Conservation (phyloP, 495 filamentous ascomycete genomes). For the Penicillium egyptiacum region DNA sequence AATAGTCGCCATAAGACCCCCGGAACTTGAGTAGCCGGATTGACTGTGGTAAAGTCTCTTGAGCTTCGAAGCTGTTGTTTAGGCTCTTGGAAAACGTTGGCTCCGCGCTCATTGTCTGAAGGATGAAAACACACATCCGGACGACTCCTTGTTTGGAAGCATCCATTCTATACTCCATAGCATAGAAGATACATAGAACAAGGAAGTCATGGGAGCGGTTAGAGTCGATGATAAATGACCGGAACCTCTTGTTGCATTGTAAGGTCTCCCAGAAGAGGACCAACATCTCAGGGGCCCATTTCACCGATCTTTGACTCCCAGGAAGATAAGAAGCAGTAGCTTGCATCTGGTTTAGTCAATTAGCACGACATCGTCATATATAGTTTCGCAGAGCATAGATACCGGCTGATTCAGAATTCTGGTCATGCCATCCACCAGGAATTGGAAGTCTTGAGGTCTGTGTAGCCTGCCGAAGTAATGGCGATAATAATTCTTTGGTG, state of each 20-base stretch:
- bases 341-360: conserved; percentile 58
- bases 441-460: conserved; percentile 95
- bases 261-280: conserved; percentile 98
- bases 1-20: conserved; percentile 90
- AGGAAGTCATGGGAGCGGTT: conserved; percentile 92
- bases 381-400: conserved; percentile 2
- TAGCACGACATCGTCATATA: neutral
- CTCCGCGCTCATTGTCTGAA: conserved; percentile 94
- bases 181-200: conserved; percentile 87
- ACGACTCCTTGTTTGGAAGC: conserved; percentile 88
- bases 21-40: conserved; percentile 81
- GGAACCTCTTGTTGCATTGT: conserved; percentile 97
- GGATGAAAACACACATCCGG: conserved; percentile 92
- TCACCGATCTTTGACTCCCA: conserved; percentile 74
- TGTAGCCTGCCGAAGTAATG: conserved; percentile 91
- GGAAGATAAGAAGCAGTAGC: conserved; percentile 85
- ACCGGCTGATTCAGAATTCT: conserved; percentile 88
- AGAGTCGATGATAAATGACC: conserved; percentile 96
- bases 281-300: conserved; percentile 93
- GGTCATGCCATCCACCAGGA: conserved; percentile 94
- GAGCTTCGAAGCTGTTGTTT: conserved; percentile 85
- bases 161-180: conserved; percentile 81
- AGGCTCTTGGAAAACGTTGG: conserved; percentile 86
- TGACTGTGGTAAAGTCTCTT: conserved; percentile 78
- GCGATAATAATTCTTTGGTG: conserved; percentile 86